Conservation (phyloP, 2,329 filamentous ascomycete species). For the Rachicladosporium sp. region DNA sequence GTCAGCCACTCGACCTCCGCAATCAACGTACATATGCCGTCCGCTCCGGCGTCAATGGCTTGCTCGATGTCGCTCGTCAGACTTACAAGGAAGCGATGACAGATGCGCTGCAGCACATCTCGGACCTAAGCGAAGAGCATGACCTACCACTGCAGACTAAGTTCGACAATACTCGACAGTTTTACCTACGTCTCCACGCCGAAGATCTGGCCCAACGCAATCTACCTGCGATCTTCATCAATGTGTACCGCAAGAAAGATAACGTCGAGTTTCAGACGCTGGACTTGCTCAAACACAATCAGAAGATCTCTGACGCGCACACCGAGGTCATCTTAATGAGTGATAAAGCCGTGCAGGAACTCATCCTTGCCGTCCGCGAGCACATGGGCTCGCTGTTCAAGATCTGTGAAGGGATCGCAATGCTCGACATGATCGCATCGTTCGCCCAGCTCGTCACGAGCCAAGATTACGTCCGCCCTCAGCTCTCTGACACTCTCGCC, state of each 20-base stretch:
- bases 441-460: constrained; percentile 64
- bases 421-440: constrained; percentile 56
- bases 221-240: constrained; percentile 63
- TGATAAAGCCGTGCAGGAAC: constrained; percentile 58
- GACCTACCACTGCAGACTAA: constrained; percentile 53
- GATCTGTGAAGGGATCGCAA: constrained; percentile 72
- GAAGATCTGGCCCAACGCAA: constrained; percentile 48
- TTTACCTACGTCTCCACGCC: constrained; percentile 58
- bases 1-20: constrained; percentile 67
- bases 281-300: constrained; percentile 65
- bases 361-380: constrained; percentile 60
- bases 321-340: constrained; percentile 72
- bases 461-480: constrained; percentile 54
- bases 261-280: constrained; percentile 79
- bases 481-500: constrained; percentile 52
- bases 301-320: constrained; percentile 63
- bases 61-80: constrained; percentile 78
- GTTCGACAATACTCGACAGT: constrained; percentile 66
- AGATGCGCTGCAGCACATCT: constrained; percentile 61
- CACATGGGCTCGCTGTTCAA: constrained; percentile 66
- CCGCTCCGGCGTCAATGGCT: constrained; percentile 69
- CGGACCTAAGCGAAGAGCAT: constrained; percentile 48
- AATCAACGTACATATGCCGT: constrained; percentile 88
- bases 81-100: constrained; percentile 81
- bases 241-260: constrained; percentile 59